These are phyloP conservation scores for Calamus simplicifolius DNA, from an alignment of 176 grass and related monocot genomes.

Conservation along the genomic window DNA sequence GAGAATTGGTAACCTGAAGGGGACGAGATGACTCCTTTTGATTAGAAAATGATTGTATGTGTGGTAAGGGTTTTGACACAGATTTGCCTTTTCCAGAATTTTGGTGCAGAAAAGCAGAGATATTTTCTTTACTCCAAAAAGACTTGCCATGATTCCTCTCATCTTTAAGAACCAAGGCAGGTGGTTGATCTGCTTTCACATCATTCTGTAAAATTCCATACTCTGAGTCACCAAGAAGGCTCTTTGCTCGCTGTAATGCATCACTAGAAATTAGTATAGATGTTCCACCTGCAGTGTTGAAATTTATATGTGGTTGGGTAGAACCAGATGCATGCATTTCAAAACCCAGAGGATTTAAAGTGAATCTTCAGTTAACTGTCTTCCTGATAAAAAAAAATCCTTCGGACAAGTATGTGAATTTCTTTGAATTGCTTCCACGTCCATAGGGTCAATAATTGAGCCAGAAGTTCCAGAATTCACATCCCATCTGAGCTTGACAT, in stretches of 20 bases:
- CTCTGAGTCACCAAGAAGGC: conserved; percentile 53
- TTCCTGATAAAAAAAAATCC: conserved; percentile 28
- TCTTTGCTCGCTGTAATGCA: conserved; percentile 65
- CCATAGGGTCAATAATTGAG: not conserved
- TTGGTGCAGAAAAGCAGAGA: conserved; percentile 10
- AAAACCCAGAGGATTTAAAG: conserved; percentile 22
- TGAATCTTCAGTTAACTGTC: conserved; percentile 26
- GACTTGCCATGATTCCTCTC: conserved; percentile 19
- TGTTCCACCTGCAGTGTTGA: conserved; percentile 57
- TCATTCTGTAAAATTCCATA: conserved; percentile 25
- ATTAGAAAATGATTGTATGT: conserved; percentile 1
- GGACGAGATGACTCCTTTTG: conserved; percentile 5
- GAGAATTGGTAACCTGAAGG: conserved; percentile 20
- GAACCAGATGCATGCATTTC: conserved; percentile 17
- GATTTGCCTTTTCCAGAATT: conserved; percentile 6
- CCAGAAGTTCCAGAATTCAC: not conserved
- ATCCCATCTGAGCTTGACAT: conserved; percentile 11
- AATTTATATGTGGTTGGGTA: conserved; percentile 32
- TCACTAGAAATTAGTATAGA: conserved; percentile 56
- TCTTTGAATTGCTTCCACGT: conserved; percentile 5
- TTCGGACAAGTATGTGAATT: conserved; percentile 5
- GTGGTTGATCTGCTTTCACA: conserved; percentile 9
- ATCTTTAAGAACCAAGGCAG: conserved; percentile 23
- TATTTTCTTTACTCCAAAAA: conserved; percentile 29
- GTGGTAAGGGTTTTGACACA: conserved; percentile 4